Evolutionary conservation across 345 rosid species (phyloP).

Genomic region (Lepidium africanum): DNA sequence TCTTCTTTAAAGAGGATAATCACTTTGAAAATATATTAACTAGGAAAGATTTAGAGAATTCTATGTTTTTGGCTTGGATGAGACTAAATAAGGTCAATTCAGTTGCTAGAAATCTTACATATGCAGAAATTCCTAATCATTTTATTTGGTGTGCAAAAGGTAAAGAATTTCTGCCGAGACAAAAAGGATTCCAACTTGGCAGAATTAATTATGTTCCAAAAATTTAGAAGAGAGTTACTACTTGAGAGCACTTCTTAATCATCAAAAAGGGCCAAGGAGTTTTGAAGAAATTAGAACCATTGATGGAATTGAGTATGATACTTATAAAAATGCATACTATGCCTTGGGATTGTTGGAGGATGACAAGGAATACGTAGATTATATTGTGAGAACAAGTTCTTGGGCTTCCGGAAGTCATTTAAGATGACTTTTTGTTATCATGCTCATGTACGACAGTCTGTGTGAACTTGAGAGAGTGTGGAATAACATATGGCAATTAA

Average conservation of each 20-base stretch:
- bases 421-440: background rate
- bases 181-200: background rate
- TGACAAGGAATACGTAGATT: background rate
- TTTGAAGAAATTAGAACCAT: background rate
- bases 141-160: background rate
- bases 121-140: background rate
- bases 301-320: background rate
- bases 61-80: background rate
- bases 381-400: background rate
- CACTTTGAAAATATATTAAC: background rate
- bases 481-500: too few relatives aligned
- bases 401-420: background rate
- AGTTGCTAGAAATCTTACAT: background rate
- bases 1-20: background rate
- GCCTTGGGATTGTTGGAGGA: background rate
- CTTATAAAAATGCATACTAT: background rate
- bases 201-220: background rate
- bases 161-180: background rate
- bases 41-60: rapidly evolving
- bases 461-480: too few relatives aligned
- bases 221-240: background rate
- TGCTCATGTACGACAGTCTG: too few relatives aligned
- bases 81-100: rapidly evolving
- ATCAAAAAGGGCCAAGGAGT: background rate
- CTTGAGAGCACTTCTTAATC: background rate